These are phyloP conservation scores for Botryosphaeria dothidea DNA, from an alignment of 2,329 filamentous ascomycete species.

Conservation along the genomic window DNA sequence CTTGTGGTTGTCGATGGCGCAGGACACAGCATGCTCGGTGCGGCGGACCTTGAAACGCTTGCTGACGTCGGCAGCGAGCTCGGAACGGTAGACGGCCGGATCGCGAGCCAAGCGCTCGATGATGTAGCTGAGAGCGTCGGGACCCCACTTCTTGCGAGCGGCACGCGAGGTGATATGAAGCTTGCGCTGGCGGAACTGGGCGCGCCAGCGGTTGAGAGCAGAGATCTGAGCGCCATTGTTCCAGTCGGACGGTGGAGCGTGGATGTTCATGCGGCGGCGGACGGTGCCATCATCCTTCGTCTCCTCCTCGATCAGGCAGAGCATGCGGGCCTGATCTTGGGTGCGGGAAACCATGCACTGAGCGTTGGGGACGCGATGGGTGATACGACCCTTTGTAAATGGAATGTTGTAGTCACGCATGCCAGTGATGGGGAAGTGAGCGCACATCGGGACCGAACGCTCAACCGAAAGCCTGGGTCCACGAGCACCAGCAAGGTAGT, in stretches of 20 bases:
- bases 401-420: not conserved
- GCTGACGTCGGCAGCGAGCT: not conserved
- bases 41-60: not conserved
- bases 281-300: not conserved
- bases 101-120: not conserved
- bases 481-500: not conserved
- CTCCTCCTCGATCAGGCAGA: slow-evolving; percentile 10
- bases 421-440: slow-evolving; percentile 10
- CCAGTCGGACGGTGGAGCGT: not conserved
- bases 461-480: not conserved
- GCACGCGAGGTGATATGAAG: not conserved
- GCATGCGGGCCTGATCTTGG: slow-evolving; percentile 2
- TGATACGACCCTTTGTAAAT: not conserved
- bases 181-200: slow-evolving; percentile 17
- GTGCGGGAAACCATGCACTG: not conserved
- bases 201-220: slow-evolving; percentile 8
- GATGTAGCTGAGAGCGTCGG: not conserved
- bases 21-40: not conserved
- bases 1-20: slow-evolving; percentile 14
- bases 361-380: not conserved
- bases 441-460: slow-evolving; percentile 1
- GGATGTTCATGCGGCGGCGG: slow-evolving; percentile 13
- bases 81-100: not conserved
- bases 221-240: not conserved
- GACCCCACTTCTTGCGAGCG: not conserved